phyloP scores from a whole-genome alignment of 2,329 filamentous ascomycete genomes.

The Penicillium brevicompactum region DNA sequence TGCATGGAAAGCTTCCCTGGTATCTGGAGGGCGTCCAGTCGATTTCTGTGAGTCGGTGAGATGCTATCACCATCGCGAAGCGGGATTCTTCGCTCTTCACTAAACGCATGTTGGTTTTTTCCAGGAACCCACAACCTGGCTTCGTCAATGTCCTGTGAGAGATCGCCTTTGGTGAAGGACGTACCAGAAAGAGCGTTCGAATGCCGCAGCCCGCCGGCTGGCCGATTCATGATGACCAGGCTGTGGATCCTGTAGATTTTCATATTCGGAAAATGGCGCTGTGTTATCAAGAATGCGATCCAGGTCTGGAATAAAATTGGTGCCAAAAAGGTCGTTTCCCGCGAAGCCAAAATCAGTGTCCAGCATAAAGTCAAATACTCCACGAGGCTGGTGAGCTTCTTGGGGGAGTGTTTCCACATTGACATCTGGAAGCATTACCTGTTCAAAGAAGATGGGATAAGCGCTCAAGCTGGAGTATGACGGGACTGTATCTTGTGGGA shows the following conservation, averaged over 20 bases:
- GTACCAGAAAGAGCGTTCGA: constrained; percentile 16
- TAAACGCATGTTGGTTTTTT: constrained; percentile 20
- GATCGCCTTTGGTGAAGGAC: not conserved
- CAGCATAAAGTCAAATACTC: constrained; percentile 16
- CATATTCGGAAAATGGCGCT: not conserved
- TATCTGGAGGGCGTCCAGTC: constrained; percentile 14
- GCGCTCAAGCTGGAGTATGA: constrained; percentile 3
- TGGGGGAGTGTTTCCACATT: not conserved
- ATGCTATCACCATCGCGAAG: constrained; percentile 17
- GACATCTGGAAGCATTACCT: constrained; percentile 15
- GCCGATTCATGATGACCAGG: constrained; percentile 14
- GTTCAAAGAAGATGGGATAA: constrained; percentile 19
- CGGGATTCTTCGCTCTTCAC: constrained; percentile 15
- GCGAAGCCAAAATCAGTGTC: constrained; percentile 11
- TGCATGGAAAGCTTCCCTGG: constrained; percentile 11
- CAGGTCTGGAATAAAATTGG: constrained; percentile 16
- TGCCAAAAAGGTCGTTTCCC: constrained; percentile 15
- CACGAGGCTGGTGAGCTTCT: constrained; percentile 14
- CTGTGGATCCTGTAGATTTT: not conserved
- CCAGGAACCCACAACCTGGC: constrained; percentile 16
- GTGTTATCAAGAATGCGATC: constrained; percentile 11
- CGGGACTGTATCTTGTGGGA: not conserved
- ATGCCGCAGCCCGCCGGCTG: constrained; percentile 17
- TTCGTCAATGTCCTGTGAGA: not conserved
- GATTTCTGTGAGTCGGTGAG: constrained; percentile 4